Percentiles rank a stretch among this genome's conserved stretches.
phyloP scores from a whole-genome alignment of 306 rosid genomes.

The Carpinus viminea region DNA sequence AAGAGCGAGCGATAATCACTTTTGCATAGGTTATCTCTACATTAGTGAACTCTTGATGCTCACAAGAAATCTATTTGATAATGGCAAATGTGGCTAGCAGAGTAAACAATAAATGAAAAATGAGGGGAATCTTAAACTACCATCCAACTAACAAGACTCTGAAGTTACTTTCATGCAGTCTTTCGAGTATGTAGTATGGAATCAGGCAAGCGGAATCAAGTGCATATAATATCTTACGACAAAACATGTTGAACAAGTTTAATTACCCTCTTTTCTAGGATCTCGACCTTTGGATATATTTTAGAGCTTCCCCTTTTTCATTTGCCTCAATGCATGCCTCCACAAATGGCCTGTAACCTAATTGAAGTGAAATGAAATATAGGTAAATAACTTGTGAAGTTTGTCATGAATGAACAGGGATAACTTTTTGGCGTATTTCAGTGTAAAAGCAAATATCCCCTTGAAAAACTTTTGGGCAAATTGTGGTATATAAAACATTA shows the following conservation, averaged over 20 bases:
- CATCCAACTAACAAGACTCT: neutral
- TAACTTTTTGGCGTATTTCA: neutral
- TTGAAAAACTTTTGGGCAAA: neutral
- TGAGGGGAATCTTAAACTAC: neutral
- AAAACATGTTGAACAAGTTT: neutral
- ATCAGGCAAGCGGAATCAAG: neutral
- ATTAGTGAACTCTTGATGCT: neutral
- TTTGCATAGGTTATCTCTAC: neutral
- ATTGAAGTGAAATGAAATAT: slow-evolving; percentile 23
- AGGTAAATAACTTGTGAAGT: slow-evolving; percentile 10
- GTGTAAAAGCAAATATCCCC: neutral
- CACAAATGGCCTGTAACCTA: slow-evolving; percentile 91
- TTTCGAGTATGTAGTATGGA: neutral
- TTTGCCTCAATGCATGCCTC: slow-evolving; percentile 98
- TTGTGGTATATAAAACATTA: neutral
- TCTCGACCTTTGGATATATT: slow-evolving; percentile 89
- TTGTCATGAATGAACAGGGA: neutral
- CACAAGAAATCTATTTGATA: neutral
- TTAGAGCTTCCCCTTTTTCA: slow-evolving; percentile 88
- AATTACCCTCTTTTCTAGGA: slow-evolving; percentile 86
- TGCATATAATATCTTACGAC: neutral
- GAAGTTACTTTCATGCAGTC: neutral
- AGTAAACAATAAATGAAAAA: neutral
- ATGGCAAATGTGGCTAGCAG: neutral
- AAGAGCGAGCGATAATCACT: neutral